phyloP scores from a whole-genome alignment of 148 eudicot species.

The Arctostaphylos glauca region DNA sequence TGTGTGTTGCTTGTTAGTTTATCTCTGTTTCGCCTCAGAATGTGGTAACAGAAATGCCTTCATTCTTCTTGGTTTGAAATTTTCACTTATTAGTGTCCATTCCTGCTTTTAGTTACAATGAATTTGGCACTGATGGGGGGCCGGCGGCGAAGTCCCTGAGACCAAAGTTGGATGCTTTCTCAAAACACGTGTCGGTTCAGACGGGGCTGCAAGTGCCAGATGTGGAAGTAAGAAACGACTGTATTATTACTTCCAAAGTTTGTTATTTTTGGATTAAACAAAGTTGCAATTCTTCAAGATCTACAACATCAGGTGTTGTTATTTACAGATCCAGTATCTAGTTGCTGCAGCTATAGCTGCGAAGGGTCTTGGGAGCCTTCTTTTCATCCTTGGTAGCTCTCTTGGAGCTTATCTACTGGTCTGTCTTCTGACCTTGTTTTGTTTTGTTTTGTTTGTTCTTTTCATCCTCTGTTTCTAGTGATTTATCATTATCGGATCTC shows the following conservation, averaged over 20 bases:
- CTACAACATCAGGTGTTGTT: not conserved
- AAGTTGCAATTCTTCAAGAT: too few species aligned
- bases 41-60: not conserved
- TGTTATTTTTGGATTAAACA: not conserved
- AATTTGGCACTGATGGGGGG: constrained; percentile 76
- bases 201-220: constrained; percentile 63
- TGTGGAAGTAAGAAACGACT: constrained; percentile 45
- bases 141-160: constrained; percentile 59
- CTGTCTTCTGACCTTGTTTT: constrained; percentile 7
- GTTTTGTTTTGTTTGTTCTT: not conserved
- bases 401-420: constrained; percentile 80
- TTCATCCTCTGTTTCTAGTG: not conserved
- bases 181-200: constrained; percentile 45
- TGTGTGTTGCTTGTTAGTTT: not conserved
- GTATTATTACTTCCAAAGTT: not conserved
- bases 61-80: not conserved
- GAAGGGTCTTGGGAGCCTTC: constrained; percentile 76
- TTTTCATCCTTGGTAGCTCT: constrained; percentile 69
- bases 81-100: not conserved
- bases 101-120: constrained; percentile 57
- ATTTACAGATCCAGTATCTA: constrained; percentile 52
- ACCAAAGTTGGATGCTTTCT: constrained; percentile 58
- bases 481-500: not conserved
- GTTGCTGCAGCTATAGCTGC: constrained; percentile 55
- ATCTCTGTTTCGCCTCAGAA: not conserved